A percentile compares a stretch with the other conserved stretches of the same genome.
These are phyloP conservation scores for Hemerocallis citrina DNA, from an alignment of 106 monocot species.

Conservation along the genomic window DNA sequence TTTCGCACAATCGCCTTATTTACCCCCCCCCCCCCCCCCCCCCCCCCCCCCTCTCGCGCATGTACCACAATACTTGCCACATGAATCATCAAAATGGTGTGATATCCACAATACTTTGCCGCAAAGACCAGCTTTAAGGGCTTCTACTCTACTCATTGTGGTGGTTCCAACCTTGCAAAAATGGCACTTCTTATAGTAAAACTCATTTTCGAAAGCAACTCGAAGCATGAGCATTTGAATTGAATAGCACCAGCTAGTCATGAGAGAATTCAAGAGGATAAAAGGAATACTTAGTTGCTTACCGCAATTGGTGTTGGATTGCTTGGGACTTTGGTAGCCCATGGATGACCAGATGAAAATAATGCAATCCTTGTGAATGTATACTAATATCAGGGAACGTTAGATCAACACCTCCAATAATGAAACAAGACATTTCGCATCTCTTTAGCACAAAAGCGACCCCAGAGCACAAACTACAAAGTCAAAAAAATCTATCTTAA, in stretches of 20 bases:
- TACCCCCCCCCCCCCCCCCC: too few relatives aligned
- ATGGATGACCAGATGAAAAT: slow-evolving; percentile 69
- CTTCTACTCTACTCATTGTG: slow-evolving; percentile 65
- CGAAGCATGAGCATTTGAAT: neutral
- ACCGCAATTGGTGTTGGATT: slow-evolving; percentile 96
- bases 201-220: neutral
- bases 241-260: neutral
- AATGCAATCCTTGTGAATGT: slow-evolving; percentile 76
- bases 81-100: slow-evolving; percentile 77
- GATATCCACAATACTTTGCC: slow-evolving; percentile 85
- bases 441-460: slow-evolving; percentile 86
- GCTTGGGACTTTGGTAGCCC: slow-evolving; percentile 89
- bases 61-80: slow-evolving; percentile 55
- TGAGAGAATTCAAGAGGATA: neutral
- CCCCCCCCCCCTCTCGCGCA: too few relatives aligned
- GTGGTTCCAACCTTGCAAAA: slow-evolving; percentile 78
- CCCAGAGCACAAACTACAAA: slow-evolving; percentile 92
- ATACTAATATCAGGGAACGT: slow-evolving; percentile 95
- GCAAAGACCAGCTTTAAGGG: slow-evolving; percentile 79
- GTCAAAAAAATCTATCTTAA: neutral
- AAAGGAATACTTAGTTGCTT: slow-evolving; percentile 9
- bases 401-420: slow-evolving; percentile 94
- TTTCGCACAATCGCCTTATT: too few relatives aligned
- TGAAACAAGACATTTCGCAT: slow-evolving; percentile 78
- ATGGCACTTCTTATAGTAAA: neutral